Evolutionary conservation across 768 basidiomycete species (phyloP).

Genomic region (Suillus decipiens): DNA sequence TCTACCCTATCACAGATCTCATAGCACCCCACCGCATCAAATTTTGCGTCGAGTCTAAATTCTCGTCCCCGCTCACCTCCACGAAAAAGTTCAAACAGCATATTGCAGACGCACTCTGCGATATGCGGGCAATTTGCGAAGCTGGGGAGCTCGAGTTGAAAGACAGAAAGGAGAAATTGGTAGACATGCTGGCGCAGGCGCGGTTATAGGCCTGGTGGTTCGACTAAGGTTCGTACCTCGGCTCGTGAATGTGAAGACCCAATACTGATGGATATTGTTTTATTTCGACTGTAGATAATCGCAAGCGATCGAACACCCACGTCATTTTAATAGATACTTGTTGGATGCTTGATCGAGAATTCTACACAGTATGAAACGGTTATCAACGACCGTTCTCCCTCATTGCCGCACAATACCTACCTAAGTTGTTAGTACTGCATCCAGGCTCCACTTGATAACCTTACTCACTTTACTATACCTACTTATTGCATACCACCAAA

Average conservation of each 20-base stretch:
- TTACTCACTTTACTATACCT: neutral
- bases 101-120: constrained; percentile 60
- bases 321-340: neutral
- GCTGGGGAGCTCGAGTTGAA: neutral
- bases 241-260: neutral
- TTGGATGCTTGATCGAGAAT: neutral
- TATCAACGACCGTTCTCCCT: neutral
- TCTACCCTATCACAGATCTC: constrained; percentile 59
- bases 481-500: neutral
- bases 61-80: constrained; percentile 66
- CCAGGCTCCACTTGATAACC: neutral
- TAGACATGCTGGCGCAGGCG: neutral
- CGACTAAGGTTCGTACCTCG: neutral
- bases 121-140: constrained; percentile 64
- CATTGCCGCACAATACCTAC: neutral
- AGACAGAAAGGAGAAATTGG: no score
- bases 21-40: constrained; percentile 78
- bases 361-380: neutral
- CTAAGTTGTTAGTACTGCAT: neutral
- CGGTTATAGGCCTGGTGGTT: neutral
- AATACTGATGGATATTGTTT: neutral
- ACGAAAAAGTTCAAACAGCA: constrained; percentile 66
- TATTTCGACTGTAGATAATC: neutral
- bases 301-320: neutral
- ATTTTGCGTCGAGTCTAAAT: constrained; percentile 93